Evolutionary conservation across 2,329 filamentous ascomycete genomes (phyloP), one percentile per base, ranked within the genome.

Genomic region (Fusarium irregulare): DNA sequence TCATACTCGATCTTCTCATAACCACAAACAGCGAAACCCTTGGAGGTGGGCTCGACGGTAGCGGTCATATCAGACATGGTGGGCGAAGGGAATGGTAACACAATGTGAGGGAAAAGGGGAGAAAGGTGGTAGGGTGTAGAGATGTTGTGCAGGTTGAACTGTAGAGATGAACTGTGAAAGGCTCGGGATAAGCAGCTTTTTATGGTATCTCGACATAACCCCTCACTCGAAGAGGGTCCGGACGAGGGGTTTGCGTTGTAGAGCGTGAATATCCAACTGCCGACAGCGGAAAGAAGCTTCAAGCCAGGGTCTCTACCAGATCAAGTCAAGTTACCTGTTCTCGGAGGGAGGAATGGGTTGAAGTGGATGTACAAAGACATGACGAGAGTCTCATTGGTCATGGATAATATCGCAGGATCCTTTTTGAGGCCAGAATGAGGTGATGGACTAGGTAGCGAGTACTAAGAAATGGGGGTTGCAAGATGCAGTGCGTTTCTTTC

Each of bases 1-100:
- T 92, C 89, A 77, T 92, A 92, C 75, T 91, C 87, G 76, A 92
- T 92, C 83, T 91, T 92, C 83, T 93, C 91, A 73, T 91, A 92
- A 25, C 91, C 91, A 72, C 89, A 87, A 65, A 92, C 90, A 70
- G 91, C 88, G 80, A 92, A 92, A 40, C 90, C 91, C 64, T 84
- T 82, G 72, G 84, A 80, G 66, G 88, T 92, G 80, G 90, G 86
- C 65, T 83, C 80, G 69, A 92, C 89, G 56, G 85, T 85, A 61
- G 90, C 90, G 75, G 88, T 90, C 77, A 91, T 85, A 77, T 92
- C 89, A 76, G 90, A 92, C 90, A 92, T 92, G 68, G 70, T 83
- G 64, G 75, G 45, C 23, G 34, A 27, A 21, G 42, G 42, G n/a
- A n/a, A n/a, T n/a, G 34, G 49, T 42, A 53, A 42, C 34, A 53